Base-by-base conservation (phyloP, 148 eudicot genomes). In the Nyssa sinensis region DNA sequence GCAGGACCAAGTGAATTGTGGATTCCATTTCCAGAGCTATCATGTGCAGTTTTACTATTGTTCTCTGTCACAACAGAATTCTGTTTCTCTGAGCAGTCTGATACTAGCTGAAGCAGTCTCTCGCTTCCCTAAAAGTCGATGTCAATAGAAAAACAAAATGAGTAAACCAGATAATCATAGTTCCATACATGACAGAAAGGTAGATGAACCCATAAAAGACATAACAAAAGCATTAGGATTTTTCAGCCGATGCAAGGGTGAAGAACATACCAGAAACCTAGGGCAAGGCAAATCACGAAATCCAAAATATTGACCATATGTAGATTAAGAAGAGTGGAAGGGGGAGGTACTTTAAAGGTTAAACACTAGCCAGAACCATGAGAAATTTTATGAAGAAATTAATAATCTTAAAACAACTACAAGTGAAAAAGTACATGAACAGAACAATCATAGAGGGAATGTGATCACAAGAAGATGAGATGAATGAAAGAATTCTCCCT, bases 81-180 rank as follows among this genome's bases (percentile, higher is more conserved):
- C 30, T 58, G 77, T 49, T 77, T 61, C 59, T 57, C 73, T 0
- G 96, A 87, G 66, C 79, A 55, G 68, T 93, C 91, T 12, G 93
- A 90, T 68, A 91, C 91, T 65, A 95, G 84, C 47, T 80, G 84
- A 80, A 93, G 89, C 81, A 95, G 97, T 78, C 86, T 91, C 82
- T 89, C 87, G 73, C 99, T 95, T 57, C 99, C 99, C 99, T 94
- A 75, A 84, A 74, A 70, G 55, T 25, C 63, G 73, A 60, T 41
- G 60, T 14, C 51, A 28, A 21, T 24, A 62, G 25, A 67, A 39
- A 67, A n/a, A n/a, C n/a, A 0, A 39, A 17, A 49, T 0, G 59
- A 5, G 27, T n/a, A 21, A n/a, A n/a, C 23, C n/a, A 25, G 31
- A 39, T 4, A 66, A 2, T 9, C 24, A 19, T 31, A 5, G 51